These are phyloP conservation scores for Inosperma sp. DNA, from an alignment of 768 basidiomycete genomes.

Conservation along the genomic window DNA sequence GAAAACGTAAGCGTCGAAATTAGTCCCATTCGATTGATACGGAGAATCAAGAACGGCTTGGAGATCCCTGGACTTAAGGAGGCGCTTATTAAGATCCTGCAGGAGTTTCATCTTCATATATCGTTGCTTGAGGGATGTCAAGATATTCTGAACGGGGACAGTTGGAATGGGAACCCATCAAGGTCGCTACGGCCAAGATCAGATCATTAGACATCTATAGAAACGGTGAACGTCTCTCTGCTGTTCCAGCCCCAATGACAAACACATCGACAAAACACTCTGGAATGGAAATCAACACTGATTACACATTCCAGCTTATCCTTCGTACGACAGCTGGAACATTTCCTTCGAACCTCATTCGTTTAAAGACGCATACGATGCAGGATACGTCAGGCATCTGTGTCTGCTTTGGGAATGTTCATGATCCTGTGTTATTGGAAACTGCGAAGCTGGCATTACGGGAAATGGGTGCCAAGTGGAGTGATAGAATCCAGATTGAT, in stretches of 20 bases:
- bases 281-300: slow-evolving; percentile 72
- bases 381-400: slow-evolving; percentile 91
- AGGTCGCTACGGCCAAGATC: slow-evolving; percentile 81
- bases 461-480: slow-evolving; percentile 88
- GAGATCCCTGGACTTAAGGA: no score
- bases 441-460: slow-evolving; percentile 75
- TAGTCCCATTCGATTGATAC: no score
- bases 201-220: slow-evolving; percentile 91
- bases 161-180: slow-evolving; percentile 90
- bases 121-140: no score
- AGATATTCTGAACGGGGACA: no score
- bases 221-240: slow-evolving; percentile 81
- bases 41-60: no score
- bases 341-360: slow-evolving; percentile 77
- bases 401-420: slow-evolving; percentile 90
- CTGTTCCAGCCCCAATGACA: slow-evolving; percentile 74
- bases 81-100: no score
- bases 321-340: slow-evolving; percentile 91
- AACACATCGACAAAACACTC: slow-evolving; percentile 90
- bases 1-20: no score
- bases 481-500: slow-evolving; percentile 92
- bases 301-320: slow-evolving; percentile 93
- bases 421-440: slow-evolving; percentile 69
- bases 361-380: slow-evolving; percentile 89
- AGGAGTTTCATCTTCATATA: no score